Evolutionary conservation across 495 filamentous ascomycete genomes (phyloP).

Genomic region (Xylaria scruposa): DNA sequence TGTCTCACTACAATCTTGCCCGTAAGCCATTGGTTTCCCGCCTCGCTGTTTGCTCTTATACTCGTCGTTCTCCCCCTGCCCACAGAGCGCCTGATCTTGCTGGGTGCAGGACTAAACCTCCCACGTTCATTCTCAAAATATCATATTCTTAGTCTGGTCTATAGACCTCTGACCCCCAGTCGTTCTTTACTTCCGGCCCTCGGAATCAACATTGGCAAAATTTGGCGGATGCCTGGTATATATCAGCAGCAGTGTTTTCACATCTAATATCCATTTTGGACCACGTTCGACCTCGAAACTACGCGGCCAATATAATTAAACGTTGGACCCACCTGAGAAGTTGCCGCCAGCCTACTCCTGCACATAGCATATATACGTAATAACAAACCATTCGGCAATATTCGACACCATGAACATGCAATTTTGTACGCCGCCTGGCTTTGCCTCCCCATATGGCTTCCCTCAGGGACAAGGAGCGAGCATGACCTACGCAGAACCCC

Average conservation of each 20-base stretch:
- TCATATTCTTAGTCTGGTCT: conserved; percentile 28
- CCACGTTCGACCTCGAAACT: conserved; percentile 19
- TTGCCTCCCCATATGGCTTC: conserved; percentile 31
- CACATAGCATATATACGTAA: conserved; percentile 28
- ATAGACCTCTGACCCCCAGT: conserved; percentile 50
- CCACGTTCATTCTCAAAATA: conserved; percentile 40
- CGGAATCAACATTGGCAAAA: conserved; percentile 22
- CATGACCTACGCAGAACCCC: conserved; percentile 32
- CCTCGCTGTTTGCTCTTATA: conserved; percentile 38
- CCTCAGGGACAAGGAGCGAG: conserved; percentile 31
- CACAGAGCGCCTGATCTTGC: conserved; percentile 27
- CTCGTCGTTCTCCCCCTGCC: conserved; percentile 33
- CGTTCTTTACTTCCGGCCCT: conserved; percentile 44
- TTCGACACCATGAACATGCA: conserved; percentile 37
- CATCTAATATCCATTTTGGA: conserved; percentile 16
- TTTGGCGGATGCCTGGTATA: conserved; percentile 25
- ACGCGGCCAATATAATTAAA: conserved; percentile 20
- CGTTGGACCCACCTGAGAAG: conserved; percentile 3
- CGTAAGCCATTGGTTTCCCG: conserved; percentile 27
- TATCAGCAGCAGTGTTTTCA: conserved; percentile 19
- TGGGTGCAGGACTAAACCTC: conserved; percentile 36
- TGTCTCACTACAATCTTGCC: conserved; percentile 41
- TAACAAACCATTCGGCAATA: conserved; percentile 6
- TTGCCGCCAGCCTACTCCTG: conserved; percentile 12
- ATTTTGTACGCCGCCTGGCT: conserved; percentile 32